Percentiles rank a stretch among this genome's conserved stretches.
These are phyloP conservation scores for Daldinia vernicosa DNA, from an alignment of 495 filamentous ascomycete genomes.

Conservation along the genomic window DNA sequence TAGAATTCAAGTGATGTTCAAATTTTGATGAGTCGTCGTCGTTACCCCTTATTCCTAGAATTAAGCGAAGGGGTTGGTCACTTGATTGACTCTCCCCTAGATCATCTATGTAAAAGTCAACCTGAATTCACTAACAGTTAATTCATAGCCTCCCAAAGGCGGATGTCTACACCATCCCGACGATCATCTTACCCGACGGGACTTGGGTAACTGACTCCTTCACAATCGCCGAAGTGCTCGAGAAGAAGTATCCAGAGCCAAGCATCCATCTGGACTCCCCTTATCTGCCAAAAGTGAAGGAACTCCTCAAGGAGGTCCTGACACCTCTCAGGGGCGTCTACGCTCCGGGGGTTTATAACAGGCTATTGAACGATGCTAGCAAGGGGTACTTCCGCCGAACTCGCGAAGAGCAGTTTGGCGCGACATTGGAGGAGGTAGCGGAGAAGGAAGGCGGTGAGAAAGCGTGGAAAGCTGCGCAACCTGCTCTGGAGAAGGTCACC, in stretches of 20 bases:
- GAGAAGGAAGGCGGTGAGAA: slow-evolving; percentile 48
- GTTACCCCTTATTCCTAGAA: not conserved
- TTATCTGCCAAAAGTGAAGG: slow-evolving; percentile 46
- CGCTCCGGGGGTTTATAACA: slow-evolving; percentile 48
- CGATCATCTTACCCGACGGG: slow-evolving; percentile 60
- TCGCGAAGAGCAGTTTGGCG: slow-evolving; percentile 51
- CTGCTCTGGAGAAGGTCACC: slow-evolving; percentile 52
- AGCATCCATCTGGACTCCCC: slow-evolving; percentile 61
- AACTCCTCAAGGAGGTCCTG: slow-evolving; percentile 27
- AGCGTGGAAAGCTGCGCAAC: slow-evolving; percentile 51
- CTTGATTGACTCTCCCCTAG: not conserved
- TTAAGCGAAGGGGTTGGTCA: not conserved
- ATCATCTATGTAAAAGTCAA: not conserved
- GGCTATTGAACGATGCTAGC: slow-evolving; percentile 53
- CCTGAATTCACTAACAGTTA: slow-evolving; percentile 27
- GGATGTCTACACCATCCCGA: slow-evolving; percentile 62
- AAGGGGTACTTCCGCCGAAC: slow-evolving; percentile 57
- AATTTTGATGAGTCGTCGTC: not conserved
- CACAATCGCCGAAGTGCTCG: slow-evolving; percentile 62
- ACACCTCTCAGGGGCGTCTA: slow-evolving; percentile 41
- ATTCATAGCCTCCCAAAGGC: slow-evolving; percentile 46
- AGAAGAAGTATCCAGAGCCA: slow-evolving; percentile 62
- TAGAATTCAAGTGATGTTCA: too few relatives aligned
- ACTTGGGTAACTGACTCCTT: slow-evolving; percentile 65
- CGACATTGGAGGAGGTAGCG: slow-evolving; percentile 55